These are phyloP conservation scores for Syzygium grande DNA, from an alignment of 345 rosid genomes.

Conservation along the genomic window DNA sequence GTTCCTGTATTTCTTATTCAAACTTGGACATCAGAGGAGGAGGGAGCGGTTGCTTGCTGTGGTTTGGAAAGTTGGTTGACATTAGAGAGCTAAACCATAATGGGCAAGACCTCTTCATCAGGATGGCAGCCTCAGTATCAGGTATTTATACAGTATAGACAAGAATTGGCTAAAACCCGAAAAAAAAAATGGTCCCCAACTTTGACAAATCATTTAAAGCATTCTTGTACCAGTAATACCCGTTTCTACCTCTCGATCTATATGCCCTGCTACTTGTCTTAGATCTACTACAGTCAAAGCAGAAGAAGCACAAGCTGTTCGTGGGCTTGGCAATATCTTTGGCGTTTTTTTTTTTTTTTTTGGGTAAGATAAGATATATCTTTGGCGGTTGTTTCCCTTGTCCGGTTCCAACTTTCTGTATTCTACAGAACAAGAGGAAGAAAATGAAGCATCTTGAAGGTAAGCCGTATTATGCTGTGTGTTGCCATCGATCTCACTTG, in stretches of 20 bases:
- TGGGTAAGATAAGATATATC: too few relatives aligned
- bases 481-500: not conserved
- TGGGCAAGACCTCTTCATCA: too few relatives aligned
- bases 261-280: not conserved
- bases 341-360: too few relatives aligned
- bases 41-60: too few relatives aligned
- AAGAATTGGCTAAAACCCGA: not conserved
- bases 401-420: not conserved
- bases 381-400: not conserved
- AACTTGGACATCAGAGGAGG: too few relatives aligned
- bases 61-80: too few relatives aligned
- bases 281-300: not conserved
- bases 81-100: too few relatives aligned
- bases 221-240: not conserved
- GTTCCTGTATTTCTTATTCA: too few relatives aligned
- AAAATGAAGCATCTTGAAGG: not conserved
- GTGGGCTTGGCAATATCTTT: not conserved
- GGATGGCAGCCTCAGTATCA: not conserved
- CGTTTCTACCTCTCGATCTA: not conserved
- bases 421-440: not conserved
- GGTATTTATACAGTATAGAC: not conserved
- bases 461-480: slow-evolving; percentile 2
- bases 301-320: not conserved
- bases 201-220: not conserved
- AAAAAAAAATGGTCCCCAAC: not conserved